Evolutionary conservation across 2,329 filamentous ascomycete genomes (phyloP).

Genomic region (Pseudogymnoascus pannorum): DNA sequence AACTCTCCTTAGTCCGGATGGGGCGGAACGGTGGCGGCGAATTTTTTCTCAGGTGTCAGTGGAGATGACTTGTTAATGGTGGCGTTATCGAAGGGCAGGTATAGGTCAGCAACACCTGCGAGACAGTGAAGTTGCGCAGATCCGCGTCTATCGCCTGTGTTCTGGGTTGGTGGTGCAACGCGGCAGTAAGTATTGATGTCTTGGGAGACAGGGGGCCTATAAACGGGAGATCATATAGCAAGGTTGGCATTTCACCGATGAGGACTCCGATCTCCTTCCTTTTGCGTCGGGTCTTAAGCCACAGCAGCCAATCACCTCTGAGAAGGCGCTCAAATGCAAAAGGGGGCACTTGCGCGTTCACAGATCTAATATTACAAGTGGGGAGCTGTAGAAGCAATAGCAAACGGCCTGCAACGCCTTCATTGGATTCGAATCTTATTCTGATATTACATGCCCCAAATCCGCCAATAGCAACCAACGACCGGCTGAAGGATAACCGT

Average conservation of each 20-base stretch:
- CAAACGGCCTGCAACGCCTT: constrained; percentile 7
- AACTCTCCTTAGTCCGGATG: not conserved
- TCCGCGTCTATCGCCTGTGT: constrained; percentile 6
- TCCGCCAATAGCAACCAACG: not conserved
- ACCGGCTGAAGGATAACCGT: not conserved
- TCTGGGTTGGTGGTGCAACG: not conserved
- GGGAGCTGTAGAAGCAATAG: not conserved
- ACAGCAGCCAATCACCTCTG: not conserved
- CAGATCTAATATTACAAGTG: not conserved
- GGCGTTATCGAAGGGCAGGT: not conserved
- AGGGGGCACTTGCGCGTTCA: not conserved
- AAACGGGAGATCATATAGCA: not conserved
- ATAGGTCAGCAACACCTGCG: not conserved
- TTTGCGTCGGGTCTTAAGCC: not conserved
- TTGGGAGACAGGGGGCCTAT: not conserved
- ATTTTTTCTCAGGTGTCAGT: not conserved
- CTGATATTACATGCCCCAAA: constrained; percentile 2
- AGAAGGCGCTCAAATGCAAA: not conserved
- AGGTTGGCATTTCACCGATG: not conserved
- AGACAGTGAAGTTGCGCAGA: not conserved
- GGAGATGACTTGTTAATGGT: constrained; percentile 3
- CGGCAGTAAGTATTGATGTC: not conserved
- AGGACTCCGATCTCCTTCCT: not conserved
- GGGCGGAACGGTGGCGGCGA: not conserved
- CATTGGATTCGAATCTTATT: constrained; percentile 8